A percentile compares a stretch with the other conserved stretches of the same genome.
These are phyloP conservation scores for Linnemannia exigua DNA, from an alignment of 192 early-diverging fungal species.

Conservation along the genomic window DNA sequence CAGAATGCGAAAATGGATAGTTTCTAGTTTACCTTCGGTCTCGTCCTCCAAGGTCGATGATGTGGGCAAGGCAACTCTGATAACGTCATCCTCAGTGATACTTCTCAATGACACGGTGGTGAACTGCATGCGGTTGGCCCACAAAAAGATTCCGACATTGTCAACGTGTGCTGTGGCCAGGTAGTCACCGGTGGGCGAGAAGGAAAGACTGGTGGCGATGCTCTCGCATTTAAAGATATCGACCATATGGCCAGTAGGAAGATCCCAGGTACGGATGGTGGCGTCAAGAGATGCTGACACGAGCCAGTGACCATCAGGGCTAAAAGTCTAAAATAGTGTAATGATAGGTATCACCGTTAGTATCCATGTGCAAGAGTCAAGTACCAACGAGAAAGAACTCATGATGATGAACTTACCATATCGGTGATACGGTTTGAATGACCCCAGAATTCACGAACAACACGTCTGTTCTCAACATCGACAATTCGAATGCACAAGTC, in stretches of 20 bases:
- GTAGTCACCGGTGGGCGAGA: conserved; percentile 94
- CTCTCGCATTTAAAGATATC: conserved; percentile 85
- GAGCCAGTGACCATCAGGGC: conserved; percentile 93
- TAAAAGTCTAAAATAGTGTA: conserved; percentile 73
- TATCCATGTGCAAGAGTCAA: neutral
- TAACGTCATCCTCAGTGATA: conserved; percentile 71
- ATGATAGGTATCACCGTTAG: neutral
- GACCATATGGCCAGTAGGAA: conserved; percentile 91
- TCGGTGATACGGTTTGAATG: conserved; percentile 92
- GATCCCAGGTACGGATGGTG: conserved; percentile 95
- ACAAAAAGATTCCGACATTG: conserved; percentile 92
- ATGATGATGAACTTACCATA: conserved; percentile 65
- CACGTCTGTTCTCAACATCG: conserved; percentile 83
- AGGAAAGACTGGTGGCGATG: conserved; percentile 86
- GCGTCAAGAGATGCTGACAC: conserved; percentile 87
- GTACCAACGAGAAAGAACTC: neutral
- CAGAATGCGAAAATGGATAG: conserved; percentile 10
- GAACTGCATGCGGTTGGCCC: conserved; percentile 92
- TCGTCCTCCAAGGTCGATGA: conserved; percentile 69
- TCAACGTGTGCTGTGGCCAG: conserved; percentile 94
- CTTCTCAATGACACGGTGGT: conserved; percentile 76
- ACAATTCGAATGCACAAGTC: conserved; percentile 91
- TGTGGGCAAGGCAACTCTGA: conserved; percentile 71
- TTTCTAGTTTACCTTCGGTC: conserved; percentile 51
- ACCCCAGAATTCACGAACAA: conserved; percentile 92